Base-by-base conservation (phyloP, 768 basidiomycete genomes). In the Xerocomellus dryophilus region DNA sequence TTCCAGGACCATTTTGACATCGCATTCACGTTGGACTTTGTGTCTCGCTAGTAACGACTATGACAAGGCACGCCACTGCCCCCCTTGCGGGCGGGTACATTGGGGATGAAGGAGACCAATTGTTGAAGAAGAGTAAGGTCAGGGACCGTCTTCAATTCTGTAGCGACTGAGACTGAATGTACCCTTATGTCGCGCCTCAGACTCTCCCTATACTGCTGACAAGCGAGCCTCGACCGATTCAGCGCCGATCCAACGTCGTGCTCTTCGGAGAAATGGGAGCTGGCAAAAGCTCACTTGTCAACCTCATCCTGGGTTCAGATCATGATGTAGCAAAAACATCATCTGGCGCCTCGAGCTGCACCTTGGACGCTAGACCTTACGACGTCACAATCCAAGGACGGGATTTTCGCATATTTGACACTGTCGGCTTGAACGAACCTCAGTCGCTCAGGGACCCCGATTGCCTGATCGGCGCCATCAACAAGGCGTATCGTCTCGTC, bases 241-340 rank as follows among this genome's bases (percentile, higher is more conserved):
- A 50, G 47, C 57, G 21, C 32, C 54, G 59, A 53, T 54, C 43
- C 39, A 71, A 67, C 31, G 44, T 69, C 0, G 63, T 69, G 8
- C 56, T 69, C 45, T 69, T 69, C 12, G 69, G 68, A 20, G 69
- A 71, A 56, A 56, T 60, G 42, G 68, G 69, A 5, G 60, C 59
- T 8, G 72, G 73, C 1, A 78, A 79, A 54, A 78, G 76, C 51
- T 75, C 74, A 1, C 56, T 78, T 14, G 58, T 77, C 52, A 79
- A 78, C 58, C 71, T 78, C 66, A 57, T 79, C 35, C 43, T 60
- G 17, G 68, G 67, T 23, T 25, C 35, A 1, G 53, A 68, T 4
- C 52, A 5, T 15, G 63, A 60, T 6, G 48, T 52, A 15, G 75
- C 76, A 1, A 39, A 2, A 5, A 63, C 62, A 2, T 74, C 73